Conservation (phyloP, 129 eudicot genomes). For the Flaveria robusta region DNA sequence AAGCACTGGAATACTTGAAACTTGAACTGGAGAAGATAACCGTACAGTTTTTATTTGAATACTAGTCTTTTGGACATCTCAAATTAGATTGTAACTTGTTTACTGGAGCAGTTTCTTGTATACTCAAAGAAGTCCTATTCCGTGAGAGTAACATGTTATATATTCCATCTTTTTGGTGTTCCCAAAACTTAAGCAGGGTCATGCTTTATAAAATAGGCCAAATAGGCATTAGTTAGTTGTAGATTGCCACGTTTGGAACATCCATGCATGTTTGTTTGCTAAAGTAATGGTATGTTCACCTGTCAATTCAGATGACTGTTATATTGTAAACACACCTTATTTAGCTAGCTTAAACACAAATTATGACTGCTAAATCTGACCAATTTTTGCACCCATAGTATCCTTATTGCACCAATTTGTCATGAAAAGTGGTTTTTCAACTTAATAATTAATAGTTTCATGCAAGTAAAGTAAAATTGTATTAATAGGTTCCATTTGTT, state of each 20-base stretch:
- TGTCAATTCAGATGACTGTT: background rate
- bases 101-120: background rate
- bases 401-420: background rate
- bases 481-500: background rate
- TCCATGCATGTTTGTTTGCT: background rate
- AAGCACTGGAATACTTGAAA: background rate
- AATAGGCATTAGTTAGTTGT: background rate
- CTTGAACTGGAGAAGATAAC: slow-evolving; percentile 2
- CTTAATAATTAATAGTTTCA: background rate
- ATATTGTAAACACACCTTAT: background rate
- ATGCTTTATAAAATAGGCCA: background rate
- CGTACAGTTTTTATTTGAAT: background rate
- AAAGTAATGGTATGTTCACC: background rate
- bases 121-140: background rate
- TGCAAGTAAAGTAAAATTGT: background rate
- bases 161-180: background rate
- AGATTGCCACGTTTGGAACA: background rate
- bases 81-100: background rate
- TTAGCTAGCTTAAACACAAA: background rate
- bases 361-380: background rate
- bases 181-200: background rate
- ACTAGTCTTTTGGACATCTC: background rate
- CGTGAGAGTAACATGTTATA: background rate
- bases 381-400: background rate
- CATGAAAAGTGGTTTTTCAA: background rate